Evolutionary conservation across 208 protist genomes (phyloP), one percentile per base, ranked within the genome.

Genomic region (Angomonas ambiguus): DNA sequence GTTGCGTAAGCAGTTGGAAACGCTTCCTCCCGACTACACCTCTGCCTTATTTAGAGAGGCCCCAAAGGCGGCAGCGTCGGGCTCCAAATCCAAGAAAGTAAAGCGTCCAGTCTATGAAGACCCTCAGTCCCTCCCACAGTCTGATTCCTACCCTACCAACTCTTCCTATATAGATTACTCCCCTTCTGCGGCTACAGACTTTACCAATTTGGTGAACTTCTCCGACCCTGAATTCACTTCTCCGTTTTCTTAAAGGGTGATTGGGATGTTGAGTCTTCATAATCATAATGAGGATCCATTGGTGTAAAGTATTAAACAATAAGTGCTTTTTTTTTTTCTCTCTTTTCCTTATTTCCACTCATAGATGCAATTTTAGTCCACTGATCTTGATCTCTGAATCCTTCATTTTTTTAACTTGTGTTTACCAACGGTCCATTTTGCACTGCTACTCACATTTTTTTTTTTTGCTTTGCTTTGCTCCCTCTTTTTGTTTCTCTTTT

Each of bases 181-280:
- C 73, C 69, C 0, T 13, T 66, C 49, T n/a, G 33, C 64, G 25
- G 1, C 35, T 20, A 83, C 83, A 20, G 87, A 78, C 4, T 95
- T 95, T 55, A 95, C 85, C 2, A 82, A 82, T 38, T 69, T 95
- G 6, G 53, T 91, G 18, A 67, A 58, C 42, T 80, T 95, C 22
- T 90, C 88, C 11, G 85, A 95, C 27, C 63, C 51, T 4, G 83
- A 90, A 16, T 79, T 71, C 8, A 77, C 73, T 2, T 79, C 66
- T 8, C 62, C 77, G 55, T 79, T 74, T 0, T 65, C 73, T 4
- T 57, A 30, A 20, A n/a, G n/a, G n/a, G n/a, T n/a, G n/a, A n/a
- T n/a, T n/a, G n/a, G n/a, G n/a, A n/a, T n/a, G n/a, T n/a, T n/a
- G n/a, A n/a, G n/a, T n/a, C n/a, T n/a, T n/a, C n/a, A n/a, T n/a